These are phyloP conservation scores for Mesembryanthemum crystallinum DNA, from an alignment of 148 eudicot species.

Conservation along the genomic window DNA sequence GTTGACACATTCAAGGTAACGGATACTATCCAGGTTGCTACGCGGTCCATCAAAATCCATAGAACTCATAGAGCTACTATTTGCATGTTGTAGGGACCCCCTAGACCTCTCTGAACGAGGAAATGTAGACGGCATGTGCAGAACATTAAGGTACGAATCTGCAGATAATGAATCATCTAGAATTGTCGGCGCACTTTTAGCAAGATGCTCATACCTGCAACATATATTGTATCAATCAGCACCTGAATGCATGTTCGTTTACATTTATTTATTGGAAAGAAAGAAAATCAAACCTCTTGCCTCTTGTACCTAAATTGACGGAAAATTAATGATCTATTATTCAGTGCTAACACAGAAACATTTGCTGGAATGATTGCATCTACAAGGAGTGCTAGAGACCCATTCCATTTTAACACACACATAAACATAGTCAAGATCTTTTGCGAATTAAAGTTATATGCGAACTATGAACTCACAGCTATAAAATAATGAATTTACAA, in stretches of 20 bases:
- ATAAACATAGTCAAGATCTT: too few species aligned
- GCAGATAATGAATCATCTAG: slow-evolving; percentile 97
- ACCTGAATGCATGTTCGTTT: neutral
- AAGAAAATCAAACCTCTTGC: neutral
- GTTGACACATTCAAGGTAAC: slow-evolving; percentile 87
- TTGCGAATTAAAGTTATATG: too few species aligned
- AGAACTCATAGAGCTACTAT: slow-evolving; percentile 45
- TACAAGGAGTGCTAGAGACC: too few species aligned
- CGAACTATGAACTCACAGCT: too few species aligned
- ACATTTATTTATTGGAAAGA: neutral
- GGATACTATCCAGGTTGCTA: slow-evolving; percentile 79
- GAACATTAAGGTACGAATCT: slow-evolving; percentile 94
- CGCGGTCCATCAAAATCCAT: slow-evolving; percentile 75
- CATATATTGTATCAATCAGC: slow-evolving; percentile 23
- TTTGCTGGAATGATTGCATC: neutral
- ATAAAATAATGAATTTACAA: too few species aligned
- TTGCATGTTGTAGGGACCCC: slow-evolving; percentile 54
- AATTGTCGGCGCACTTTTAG: slow-evolving; percentile 93
- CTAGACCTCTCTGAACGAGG: slow-evolving; percentile 95
- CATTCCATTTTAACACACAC: too few species aligned
- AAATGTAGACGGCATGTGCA: slow-evolving; percentile 93
- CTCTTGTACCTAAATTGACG: neutral
- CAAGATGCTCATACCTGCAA: slow-evolving; percentile 92
- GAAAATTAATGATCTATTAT: neutral
- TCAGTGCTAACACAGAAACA: slow-evolving; percentile 7